phyloP scores from a whole-genome alignment of 495 filamentous ascomycete genomes.

The Cudoniella acicularis region DNA sequence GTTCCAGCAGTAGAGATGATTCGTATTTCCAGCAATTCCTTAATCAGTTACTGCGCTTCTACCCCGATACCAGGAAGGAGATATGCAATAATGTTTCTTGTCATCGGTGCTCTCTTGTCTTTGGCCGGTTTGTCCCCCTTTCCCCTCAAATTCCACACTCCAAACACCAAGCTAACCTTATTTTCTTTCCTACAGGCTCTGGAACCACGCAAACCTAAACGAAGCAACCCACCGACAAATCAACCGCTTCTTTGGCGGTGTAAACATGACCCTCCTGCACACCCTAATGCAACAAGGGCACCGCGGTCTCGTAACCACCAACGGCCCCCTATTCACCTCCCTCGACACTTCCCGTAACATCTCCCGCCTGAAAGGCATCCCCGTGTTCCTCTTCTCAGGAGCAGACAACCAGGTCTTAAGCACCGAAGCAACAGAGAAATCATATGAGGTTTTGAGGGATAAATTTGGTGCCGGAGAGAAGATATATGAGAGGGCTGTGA shows the following conservation, averaged over 20 bases:
- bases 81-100: conserved; percentile 61
- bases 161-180: too few relatives aligned
- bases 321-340: conserved; percentile 38
- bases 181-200: conserved; percentile 33
- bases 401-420: conserved; percentile 56
- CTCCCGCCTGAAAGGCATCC: conserved; percentile 47
- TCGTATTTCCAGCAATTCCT: conserved; percentile 44
- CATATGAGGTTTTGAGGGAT: conserved; percentile 53
- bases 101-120: conserved; percentile 56
- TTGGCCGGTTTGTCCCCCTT: conserved; percentile 44
- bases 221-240: conserved; percentile 59
- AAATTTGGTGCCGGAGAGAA: conserved; percentile 46
- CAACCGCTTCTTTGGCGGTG: conserved; percentile 57
- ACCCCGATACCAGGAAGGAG: conserved; percentile 52
- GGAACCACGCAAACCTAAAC: conserved; percentile 63
- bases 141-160: background rate
- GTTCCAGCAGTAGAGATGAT: conserved; percentile 43
- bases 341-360: conserved; percentile 50
- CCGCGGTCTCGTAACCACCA: conserved; percentile 48
- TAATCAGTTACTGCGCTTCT: conserved; percentile 57
- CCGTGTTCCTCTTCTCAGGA: conserved; percentile 56
- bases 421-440: conserved; percentile 53
- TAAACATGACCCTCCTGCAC: conserved; percentile 56
- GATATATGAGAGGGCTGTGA: conserved; percentile 48
- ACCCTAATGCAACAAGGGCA: conserved; percentile 55